Percentiles rank a stretch among this genome's conserved stretches.
These are phyloP conservation scores for Fusarium equiseti DNA, from an alignment of 2,329 filamentous ascomycete genomes.

Conservation along the genomic window DNA sequence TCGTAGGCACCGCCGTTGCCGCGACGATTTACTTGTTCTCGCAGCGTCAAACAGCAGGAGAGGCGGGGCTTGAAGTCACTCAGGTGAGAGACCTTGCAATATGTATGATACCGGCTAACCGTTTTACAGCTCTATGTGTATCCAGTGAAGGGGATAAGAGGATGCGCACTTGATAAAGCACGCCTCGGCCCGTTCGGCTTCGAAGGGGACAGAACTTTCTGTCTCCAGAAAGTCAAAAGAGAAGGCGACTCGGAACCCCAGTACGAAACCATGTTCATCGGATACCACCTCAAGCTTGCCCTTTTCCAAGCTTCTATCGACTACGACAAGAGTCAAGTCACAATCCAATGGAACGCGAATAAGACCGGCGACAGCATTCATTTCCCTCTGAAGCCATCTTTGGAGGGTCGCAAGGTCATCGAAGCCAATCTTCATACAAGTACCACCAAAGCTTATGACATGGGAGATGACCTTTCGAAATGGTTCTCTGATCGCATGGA, in stretches of 20 bases:
- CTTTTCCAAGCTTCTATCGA: constrained; percentile 30
- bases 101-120: neutral
- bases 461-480: constrained; percentile 34
- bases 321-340: neutral
- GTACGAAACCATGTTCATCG: constrained; percentile 43
- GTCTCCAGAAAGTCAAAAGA: constrained; percentile 36
- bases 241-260: neutral
- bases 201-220: constrained; percentile 42
- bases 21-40: neutral
- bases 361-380: neutral
- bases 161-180: constrained; percentile 28
- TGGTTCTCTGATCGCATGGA: constrained; percentile 42
- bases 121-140: constrained; percentile 38
- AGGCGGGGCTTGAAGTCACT: constrained; percentile 31
- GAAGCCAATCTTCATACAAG: constrained; percentile 37
- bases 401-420: neutral
- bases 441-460: constrained; percentile 36
- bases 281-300: constrained; percentile 38
- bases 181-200: constrained; percentile 30
- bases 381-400: constrained; percentile 31
- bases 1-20: neutral
- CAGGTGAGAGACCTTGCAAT: constrained; percentile 1
- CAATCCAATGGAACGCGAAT: neutral
- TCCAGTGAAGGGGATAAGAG: constrained; percentile 40
- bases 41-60: neutral